phyloP scores from a whole-genome alignment of 2,329 filamentous ascomycete genomes.

The Penicillium verrucosum region DNA sequence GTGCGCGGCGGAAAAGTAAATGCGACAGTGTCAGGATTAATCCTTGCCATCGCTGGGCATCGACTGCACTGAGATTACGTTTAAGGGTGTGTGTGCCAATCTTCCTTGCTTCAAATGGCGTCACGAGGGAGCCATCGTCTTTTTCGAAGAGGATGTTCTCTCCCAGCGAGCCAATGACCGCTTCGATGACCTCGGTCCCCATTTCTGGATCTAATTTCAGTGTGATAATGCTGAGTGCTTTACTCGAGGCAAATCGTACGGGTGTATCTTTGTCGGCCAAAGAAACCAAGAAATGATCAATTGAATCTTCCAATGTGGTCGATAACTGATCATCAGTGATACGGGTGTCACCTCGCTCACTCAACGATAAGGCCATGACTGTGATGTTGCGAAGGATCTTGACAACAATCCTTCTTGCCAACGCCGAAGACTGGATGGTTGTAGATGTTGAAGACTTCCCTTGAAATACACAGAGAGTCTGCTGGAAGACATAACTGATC shows the following conservation, averaged over 20 bases:
- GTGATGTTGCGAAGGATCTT: constrained; percentile 78
- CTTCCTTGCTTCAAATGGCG: constrained; percentile 32
- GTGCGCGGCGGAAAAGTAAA: constrained; percentile 78
- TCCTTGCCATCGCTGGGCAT: constrained; percentile 87
- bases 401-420: constrained; percentile 76
- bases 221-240: constrained; percentile 83
- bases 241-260: constrained; percentile 85
- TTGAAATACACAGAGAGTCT: constrained; percentile 59
- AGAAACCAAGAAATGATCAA: constrained; percentile 74
- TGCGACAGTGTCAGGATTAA: constrained; percentile 84
- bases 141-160: constrained; percentile 61
- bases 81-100: constrained; percentile 41
- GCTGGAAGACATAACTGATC: constrained; percentile 63
- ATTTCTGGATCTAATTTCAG: constrained; percentile 75
- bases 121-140: constrained; percentile 40
- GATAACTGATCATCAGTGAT: constrained; percentile 35
- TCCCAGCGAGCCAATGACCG: constrained; percentile 67
- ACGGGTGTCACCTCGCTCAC: constrained; percentile 32
- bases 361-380: constrained; percentile 60
- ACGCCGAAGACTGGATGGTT: constrained; percentile 65
- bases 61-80: constrained; percentile 67
- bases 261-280: constrained; percentile 87
- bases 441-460: constrained; percentile 50
- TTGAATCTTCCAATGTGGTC: constrained; percentile 70
- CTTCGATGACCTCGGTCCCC: constrained; percentile 82